Evolutionary conservation across 2,329 filamentous ascomycete genomes (phyloP), one percentile per base, ranked within the genome.

Genomic region (Ustilaginoidea virens): DNA sequence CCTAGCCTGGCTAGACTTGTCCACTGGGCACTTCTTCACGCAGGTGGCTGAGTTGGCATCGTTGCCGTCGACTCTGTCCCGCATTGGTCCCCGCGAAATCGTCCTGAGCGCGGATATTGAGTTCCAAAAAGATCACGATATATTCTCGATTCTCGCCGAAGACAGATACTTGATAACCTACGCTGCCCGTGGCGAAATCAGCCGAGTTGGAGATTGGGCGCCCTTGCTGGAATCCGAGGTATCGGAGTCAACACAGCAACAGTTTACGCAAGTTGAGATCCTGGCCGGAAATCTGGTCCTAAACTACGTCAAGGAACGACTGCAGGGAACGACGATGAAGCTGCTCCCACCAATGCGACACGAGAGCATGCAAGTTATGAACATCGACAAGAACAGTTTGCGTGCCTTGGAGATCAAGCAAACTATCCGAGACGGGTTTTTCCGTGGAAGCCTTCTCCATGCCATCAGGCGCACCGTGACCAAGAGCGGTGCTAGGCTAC

Each of bases 1-100:
- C 3, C 59, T 98, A 28, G 81, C 90, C 23, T 98, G 90, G 90
- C 61, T 96, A 26, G 90, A 98, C 52, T 58, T 96, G 16, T 94
- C 90, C 7, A 98, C 90, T 3, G 90, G 90, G 10, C 80, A 87
- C 43, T 98, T 98, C 53, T 83, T 75, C 44, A 93, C 85, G 1
- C 85, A 96, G 46, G 61, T 61, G 12, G 76, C 80, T 1, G 74
- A 75, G 13, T 53, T 86, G 6, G 60, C 69, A 28, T 74, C 75
- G 31, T 57, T 98, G 4, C 65, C 80, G n/a, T 83, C 86, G 7
- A 74, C 80, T 13, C 61, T 96, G 28, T 80, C 86, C 17, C 74
- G 87, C 16, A 78, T 96, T 37, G 72, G 73, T 12, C 85, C 90
- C 2, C 69, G 78, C 25, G 90, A 98, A 49, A 74, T 96, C 28